Percentiles rank a stretch among this genome's conserved stretches.
Evolutionary conservation across 768 basidiomycete species (phyloP).

Genomic region (Russula griseocarnosa): DNA sequence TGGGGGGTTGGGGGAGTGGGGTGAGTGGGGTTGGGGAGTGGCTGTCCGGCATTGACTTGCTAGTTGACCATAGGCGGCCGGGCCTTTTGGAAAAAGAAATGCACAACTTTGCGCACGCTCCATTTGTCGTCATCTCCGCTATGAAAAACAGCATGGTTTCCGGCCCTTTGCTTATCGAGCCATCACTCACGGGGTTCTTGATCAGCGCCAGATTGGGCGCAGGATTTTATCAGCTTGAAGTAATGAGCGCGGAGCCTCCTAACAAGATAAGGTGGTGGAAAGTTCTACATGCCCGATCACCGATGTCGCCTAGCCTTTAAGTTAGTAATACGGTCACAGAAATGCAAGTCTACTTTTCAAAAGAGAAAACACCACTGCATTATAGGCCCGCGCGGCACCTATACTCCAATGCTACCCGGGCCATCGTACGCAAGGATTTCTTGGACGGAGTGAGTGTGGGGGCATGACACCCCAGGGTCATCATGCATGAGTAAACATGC

Average conservation of each 20-base stretch:
- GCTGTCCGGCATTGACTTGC: not conserved
- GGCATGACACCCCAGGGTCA: not conserved
- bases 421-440: not conserved
- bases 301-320: not conserved
- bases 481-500: not conserved
- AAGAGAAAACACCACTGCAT: not conserved
- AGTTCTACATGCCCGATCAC: not conserved
- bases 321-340: not conserved
- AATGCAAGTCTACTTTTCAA: not conserved
- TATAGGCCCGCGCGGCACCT: not conserved
- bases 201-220: not conserved
- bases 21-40: not conserved
- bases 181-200: not conserved
- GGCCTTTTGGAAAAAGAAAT: not conserved
- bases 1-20: not conserved
- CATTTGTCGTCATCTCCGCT: slow-evolving; percentile 5
- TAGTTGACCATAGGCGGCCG: not conserved
- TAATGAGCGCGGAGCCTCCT: not conserved
- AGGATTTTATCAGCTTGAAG: slow-evolving; percentile 1
- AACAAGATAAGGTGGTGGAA: not conserved
- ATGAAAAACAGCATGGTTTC: not conserved
- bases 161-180: not conserved
- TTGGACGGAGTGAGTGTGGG: not conserved
- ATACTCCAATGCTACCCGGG: not conserved
- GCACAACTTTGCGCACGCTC: not conserved